Base-by-base conservation (phyloP, 2,329 filamentous ascomycete genomes). In the Cryphonectria radicalis region DNA sequence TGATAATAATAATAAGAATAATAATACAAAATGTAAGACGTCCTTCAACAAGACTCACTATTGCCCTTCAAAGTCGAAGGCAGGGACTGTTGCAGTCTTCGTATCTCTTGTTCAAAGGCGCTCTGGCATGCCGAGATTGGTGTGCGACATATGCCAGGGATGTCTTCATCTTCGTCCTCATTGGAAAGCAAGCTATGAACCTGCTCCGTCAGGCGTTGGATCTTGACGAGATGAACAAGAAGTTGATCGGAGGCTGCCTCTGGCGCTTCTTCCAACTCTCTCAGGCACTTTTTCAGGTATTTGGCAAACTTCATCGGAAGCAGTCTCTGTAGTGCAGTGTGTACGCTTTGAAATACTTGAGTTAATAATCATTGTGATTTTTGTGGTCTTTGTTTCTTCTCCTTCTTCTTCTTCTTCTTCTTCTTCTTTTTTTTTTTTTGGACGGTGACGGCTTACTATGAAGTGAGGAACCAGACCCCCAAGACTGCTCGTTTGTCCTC, bases 401-500 rank as follows among this genome's bases (percentile, higher is more conserved):
- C 17, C 11, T 14, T 13, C 13, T 14, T 43, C 11, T 14, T 43
- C 11, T 32, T 32, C 32, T 32, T 32, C 28, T 13, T 17, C 42
- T 17, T 13, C 13, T 14, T 43, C 11, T 14, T 43, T 1, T 5
- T 7, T 64, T 17, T 3, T 4, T 4, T 32, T 4, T 14, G 7
- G 43, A 40, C n/a, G 8, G 11, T 17, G 43, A 19, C n/a, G 1
- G 78, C 84, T 76, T 79, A 89, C 87, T 83, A 81, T 13, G 86
- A 88, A 19, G 81, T 84, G 42, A 89, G 73, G 71, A 87, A 89
- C 83, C 87, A 89, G 1, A 86, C 83, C 0, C 85, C 87, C 0
- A 87, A 79, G 0, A 88, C 79, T 0, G 83, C 81, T n/a, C 87
- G 81, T 13, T 83, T 81, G 72, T 89, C 87, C 55, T 89, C 87